Evolutionary conservation across 2,329 filamentous ascomycete genomes (phyloP).

Genomic region (Fusarium sp.): DNA sequence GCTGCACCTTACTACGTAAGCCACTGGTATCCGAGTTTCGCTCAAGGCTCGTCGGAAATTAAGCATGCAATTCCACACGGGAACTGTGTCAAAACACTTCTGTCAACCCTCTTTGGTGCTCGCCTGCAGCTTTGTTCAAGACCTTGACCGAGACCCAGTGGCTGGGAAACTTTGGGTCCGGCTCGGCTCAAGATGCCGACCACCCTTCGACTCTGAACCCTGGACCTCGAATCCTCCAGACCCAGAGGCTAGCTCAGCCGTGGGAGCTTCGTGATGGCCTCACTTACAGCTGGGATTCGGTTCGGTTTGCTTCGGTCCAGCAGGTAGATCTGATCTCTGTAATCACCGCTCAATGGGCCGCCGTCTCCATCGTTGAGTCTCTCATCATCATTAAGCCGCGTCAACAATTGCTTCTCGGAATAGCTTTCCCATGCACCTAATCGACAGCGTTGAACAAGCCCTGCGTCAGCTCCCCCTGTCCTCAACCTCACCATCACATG

Average conservation of each 20-base stretch:
- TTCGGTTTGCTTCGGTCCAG: constrained; percentile 28
- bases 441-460: not conserved
- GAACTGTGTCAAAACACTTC: not conserved
- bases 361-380: not conserved
- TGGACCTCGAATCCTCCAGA: not conserved
- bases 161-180: constrained; percentile 5
- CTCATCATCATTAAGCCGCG: not conserved
- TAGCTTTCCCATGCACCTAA: not conserved
- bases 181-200: constrained; percentile 19
- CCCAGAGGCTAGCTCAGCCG: not conserved
- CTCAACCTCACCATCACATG: not conserved
- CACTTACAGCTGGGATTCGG: not conserved
- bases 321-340: not conserved
- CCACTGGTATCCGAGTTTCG: constrained; percentile 7
- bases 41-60: not conserved
- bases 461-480: not conserved
- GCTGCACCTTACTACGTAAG: constrained; percentile 7
- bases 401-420: not conserved
- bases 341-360: not conserved
- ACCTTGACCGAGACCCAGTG: constrained; percentile 11
- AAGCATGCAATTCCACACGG: not conserved
- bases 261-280: constrained; percentile 3
- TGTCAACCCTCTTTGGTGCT: constrained; percentile 1
- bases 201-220: not conserved
- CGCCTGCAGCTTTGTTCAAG: not conserved